Base-by-base conservation (phyloP, 1,139 yeast species). In the Debaryomycetaceae sp. region DNA sequence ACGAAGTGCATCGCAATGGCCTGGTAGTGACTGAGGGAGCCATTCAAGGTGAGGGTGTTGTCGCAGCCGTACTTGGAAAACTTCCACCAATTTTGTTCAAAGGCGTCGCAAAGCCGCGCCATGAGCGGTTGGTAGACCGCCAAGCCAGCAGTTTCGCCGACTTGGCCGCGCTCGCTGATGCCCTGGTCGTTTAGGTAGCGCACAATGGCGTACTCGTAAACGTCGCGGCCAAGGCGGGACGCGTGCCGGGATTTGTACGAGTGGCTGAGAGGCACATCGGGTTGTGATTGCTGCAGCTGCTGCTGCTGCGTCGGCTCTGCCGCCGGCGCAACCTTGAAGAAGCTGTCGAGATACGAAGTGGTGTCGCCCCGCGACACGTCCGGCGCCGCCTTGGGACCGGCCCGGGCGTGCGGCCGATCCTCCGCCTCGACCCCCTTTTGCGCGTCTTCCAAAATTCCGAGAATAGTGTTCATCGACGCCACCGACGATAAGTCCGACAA, bases 181-280 rank as follows among this genome's bases (percentile, higher is more conserved):
- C 29, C 29, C 9, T 18, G 15, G n/a, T 27, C 29, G 22, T 47
- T 48, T 17, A 48, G 30, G 23, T 34, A 40, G n/a, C 42, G 32
- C 9, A 47, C 27, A 4, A 47, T 31, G 21, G 38, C 40, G 27
- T 46, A 49, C 14, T 41, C 39, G 19, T 45, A 40, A 4, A 48
- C 24, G 12, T 46, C 48, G 27, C 37, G 36, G 1, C 53, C 53
- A 5, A 27, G 13, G 10, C 11, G 9, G 4, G 21, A 10, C 4
- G 29, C 20, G 15, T n/a, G 14, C 6, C 6, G 12, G 13, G 29
- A 14, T 18, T 12, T 16, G 14, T 27, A 27, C 5, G 19, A 18
- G 11, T 19, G 21, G 21, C 21, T 10, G 21, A n/a, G 21, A 19
- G 9, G 10, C 21, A 10, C 10, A 8, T 8, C 20, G 12, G 7